These are phyloP conservation scores for Phlyctochytrium bullatum DNA, from an alignment of 192 early-diverging fungal species.

Conservation along the genomic window DNA sequence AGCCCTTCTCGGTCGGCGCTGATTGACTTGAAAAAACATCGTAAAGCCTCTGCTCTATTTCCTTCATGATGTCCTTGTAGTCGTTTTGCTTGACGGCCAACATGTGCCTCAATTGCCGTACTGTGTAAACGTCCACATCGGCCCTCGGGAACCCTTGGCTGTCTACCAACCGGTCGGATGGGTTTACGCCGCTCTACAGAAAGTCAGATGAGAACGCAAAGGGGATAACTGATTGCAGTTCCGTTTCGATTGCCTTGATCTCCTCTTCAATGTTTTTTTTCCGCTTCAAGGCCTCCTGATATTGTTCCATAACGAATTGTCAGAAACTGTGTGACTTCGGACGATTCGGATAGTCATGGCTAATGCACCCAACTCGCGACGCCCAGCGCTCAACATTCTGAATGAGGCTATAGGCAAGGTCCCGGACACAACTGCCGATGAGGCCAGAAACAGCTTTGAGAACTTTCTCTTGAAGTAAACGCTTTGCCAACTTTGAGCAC, in stretches of 20 bases:
- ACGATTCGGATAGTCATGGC: neutral
- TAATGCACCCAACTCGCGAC: neutral
- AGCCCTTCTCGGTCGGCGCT: neutral
- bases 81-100: conserved; percentile 54
- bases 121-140: conserved; percentile 63
- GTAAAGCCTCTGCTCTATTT: conserved; percentile 53
- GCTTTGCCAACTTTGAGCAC: neutral
- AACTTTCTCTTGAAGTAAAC: conserved; percentile 60
- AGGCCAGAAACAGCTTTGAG: conserved; percentile 68
- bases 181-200: conserved; percentile 42
- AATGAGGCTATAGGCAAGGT: conserved; percentile 50
- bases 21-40: conserved; percentile 33
- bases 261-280: neutral
- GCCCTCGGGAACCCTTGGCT: conserved; percentile 62
- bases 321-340: too few species aligned
- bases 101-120: conserved; percentile 49
- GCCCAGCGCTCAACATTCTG: conserved; percentile 22
- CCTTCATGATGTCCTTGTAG: conserved; percentile 48
- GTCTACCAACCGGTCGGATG: conserved; percentile 56
- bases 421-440: conserved; percentile 68
- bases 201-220: neutral
- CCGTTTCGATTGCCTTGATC: neutral
- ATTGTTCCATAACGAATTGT: too few species aligned
- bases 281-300: neutral
- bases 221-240: neutral